Evolutionary conservation across 2,329 filamentous ascomycete genomes (phyloP).

Genomic region (Fusarium sp.): DNA sequence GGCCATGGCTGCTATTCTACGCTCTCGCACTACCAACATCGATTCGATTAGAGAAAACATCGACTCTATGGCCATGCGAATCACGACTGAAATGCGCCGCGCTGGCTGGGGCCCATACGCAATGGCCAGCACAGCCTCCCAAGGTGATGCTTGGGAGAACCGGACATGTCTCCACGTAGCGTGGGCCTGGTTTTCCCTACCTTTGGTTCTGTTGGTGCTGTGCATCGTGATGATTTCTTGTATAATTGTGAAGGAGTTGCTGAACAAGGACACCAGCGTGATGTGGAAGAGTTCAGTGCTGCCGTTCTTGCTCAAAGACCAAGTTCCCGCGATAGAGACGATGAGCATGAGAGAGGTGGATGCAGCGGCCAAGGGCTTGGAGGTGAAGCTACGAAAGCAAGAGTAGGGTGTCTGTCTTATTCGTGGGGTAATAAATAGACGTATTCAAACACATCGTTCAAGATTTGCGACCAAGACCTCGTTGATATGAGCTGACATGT

Average conservation of each 20-base stretch:
- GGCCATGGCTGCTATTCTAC: slow-evolving; percentile 3
- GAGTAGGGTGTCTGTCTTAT: neutral
- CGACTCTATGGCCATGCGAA: slow-evolving; percentile 13
- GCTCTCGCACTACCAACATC: neutral
- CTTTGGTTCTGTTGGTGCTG: neutral
- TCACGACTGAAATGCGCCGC: slow-evolving; percentile 10
- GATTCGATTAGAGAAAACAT: slow-evolving; percentile 13
- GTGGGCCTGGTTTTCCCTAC: slow-evolving; percentile 11
- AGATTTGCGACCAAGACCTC: neutral
- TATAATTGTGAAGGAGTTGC: neutral
- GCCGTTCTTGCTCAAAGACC: slow-evolving; percentile 8
- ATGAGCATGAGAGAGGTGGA: neutral
- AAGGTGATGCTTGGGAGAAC: slow-evolving; percentile 3
- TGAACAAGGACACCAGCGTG: neutral
- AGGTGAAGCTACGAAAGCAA: slow-evolving; percentile 3
- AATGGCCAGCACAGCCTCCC: neutral
- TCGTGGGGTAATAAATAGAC: neutral
- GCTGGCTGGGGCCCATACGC: neutral
- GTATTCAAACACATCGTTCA: neutral
- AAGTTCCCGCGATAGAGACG: neutral
- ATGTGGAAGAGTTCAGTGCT: slow-evolving; percentile 10
- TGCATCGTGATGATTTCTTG: slow-evolving; percentile 1
- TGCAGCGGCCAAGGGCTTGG: neutral
- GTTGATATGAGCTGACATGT: neutral
- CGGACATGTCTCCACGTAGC: slow-evolving; percentile 2